Evolutionary conservation across 768 basidiomycete species (phyloP).

Genomic region (Russula dissimulans): DNA sequence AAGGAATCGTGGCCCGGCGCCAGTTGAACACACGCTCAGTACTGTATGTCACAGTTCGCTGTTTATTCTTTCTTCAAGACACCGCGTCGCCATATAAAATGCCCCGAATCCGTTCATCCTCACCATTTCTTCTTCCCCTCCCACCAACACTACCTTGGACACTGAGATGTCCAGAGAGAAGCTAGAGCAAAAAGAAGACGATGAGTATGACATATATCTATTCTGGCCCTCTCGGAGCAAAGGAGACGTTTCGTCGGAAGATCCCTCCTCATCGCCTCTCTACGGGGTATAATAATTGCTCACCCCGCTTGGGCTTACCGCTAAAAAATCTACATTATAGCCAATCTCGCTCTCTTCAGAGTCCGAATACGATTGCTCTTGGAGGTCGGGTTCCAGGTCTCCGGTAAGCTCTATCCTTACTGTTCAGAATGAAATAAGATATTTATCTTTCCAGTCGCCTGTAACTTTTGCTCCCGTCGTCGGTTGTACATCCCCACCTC

Average conservation of each 20-base stretch:
- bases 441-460: slow-evolving; percentile 4
- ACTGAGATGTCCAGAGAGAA: neutral
- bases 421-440: neutral
- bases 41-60: neutral
- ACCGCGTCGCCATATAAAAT: slow-evolving; percentile 12
- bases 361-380: neutral
- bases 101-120: neutral
- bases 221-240: slow-evolving; percentile 9
- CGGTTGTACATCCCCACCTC: neutral
- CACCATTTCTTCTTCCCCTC: neutral
- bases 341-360: slow-evolving; percentile 1
- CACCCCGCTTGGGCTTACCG: neutral
- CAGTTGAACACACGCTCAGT: neutral
- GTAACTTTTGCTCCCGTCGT: neutral
- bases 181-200: neutral
- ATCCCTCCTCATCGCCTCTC: neutral
- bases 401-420: neutral
- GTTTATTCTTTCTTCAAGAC: slow-evolving; percentile 2
- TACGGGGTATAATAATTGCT: slow-evolving; percentile 1
- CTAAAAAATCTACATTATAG: neutral
- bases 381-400: neutral
- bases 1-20: neutral
- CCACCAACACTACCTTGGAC: too few relatives aligned
- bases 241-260: neutral
- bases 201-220: neutral